These are phyloP conservation scores for Dimocarpus longan DNA, from an alignment of 345 rosid genomes.

Conservation along the genomic window DNA sequence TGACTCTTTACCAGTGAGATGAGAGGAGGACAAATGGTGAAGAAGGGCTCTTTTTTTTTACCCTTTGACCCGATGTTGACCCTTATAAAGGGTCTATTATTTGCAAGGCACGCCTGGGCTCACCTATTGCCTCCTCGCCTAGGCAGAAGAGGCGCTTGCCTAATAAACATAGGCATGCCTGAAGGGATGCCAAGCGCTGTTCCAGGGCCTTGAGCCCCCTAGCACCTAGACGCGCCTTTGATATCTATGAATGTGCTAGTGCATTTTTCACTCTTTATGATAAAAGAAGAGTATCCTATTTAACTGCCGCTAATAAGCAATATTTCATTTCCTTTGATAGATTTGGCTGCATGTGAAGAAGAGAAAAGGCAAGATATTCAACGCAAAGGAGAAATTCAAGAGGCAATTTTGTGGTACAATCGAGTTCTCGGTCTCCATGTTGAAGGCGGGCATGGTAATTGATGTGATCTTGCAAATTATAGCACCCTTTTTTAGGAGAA, in stretches of 20 bases:
- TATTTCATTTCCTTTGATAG: constrained; percentile 27
- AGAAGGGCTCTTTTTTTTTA: too few relatives aligned
- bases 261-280: neutral
- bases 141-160: too few relatives aligned
- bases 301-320: constrained; percentile 6
- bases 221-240: too few relatives aligned
- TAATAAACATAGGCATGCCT: too few relatives aligned
- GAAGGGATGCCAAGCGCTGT: too few relatives aligned
- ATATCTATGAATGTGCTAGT: neutral
- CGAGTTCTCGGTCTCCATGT: constrained; percentile 71
- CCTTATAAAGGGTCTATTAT: too few relatives aligned
- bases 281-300: constrained; percentile 13
- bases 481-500: constrained; percentile 15
- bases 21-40: too few relatives aligned
- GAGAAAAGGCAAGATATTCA: constrained; percentile 44
- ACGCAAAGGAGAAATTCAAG: constrained; percentile 50
- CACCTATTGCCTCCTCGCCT: too few relatives aligned
- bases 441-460: constrained; percentile 86
- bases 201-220: too few relatives aligned
- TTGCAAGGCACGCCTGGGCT: too few relatives aligned
- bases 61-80: too few relatives aligned
- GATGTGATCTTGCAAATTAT: constrained; percentile 5
- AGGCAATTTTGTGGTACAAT: constrained; percentile 85
- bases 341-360: constrained; percentile 46
- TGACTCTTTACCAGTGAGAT: too few relatives aligned